A percentile compares a stretch with the other conserved stretches of the same genome.
Conservation (phyloP, 2,329 filamentous ascomycete species). For the Fusarium nisikadoi region DNA sequence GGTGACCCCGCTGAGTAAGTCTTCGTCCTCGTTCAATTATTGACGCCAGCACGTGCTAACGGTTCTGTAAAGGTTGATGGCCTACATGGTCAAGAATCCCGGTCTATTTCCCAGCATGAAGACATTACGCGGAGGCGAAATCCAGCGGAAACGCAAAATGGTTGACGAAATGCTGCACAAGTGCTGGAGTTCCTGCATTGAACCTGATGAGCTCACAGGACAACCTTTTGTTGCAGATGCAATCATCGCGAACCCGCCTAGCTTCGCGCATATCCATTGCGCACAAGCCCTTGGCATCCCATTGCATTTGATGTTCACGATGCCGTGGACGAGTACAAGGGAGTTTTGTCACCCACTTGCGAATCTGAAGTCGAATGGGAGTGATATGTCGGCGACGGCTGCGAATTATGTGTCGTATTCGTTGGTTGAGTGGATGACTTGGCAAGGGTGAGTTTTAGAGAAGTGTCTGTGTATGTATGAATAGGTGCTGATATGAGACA, state of each 20-base stretch:
- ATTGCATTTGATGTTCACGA: conserved; percentile 64
- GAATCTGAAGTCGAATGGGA: conserved; percentile 67
- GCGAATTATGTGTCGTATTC: conserved; percentile 77
- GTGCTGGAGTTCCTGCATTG: conserved; percentile 45
- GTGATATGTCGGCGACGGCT: conserved; percentile 46
- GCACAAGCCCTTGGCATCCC: conserved; percentile 57
- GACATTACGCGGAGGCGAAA: conserved; percentile 42
- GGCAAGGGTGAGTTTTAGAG: conserved; percentile 66
- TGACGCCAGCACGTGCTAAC: background rate
- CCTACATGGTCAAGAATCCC: conserved; percentile 47
- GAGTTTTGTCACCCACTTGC: conserved; percentile 79
- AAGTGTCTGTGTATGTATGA: too few species aligned
- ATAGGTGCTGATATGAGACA: background rate
- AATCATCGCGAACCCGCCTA: conserved; percentile 63
- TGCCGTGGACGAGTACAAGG: conserved; percentile 81
- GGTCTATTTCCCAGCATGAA: conserved; percentile 46
- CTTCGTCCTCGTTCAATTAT: rapidly evolving
- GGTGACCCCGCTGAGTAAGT: conserved; percentile 22
- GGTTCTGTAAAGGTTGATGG: background rate
- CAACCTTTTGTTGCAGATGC: conserved; percentile 59
- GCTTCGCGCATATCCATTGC: conserved; percentile 61
- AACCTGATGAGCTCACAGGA: background rate
- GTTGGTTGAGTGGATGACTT: conserved; percentile 79
- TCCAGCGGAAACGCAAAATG: conserved; percentile 44
- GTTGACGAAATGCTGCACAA: conserved; percentile 45